Conservation (phyloP, 805 yeast genomes). For the Debaryomyces tyrocola region DNA sequence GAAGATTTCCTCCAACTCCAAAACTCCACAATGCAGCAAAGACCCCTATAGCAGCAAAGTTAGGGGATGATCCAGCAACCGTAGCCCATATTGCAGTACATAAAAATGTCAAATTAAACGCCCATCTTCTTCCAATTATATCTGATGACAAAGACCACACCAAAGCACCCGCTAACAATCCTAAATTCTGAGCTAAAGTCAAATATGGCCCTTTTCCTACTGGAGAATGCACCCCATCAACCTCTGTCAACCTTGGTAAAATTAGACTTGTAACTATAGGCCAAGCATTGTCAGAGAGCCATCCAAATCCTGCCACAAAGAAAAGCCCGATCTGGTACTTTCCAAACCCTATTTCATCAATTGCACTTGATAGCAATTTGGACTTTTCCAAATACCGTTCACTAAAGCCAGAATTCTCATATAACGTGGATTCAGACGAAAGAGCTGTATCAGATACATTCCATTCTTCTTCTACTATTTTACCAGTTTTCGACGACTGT, state of each 20-base stretch:
- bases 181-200: conserved; percentile 47
- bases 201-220: conserved; percentile 31
- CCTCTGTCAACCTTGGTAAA: conserved; percentile 28
- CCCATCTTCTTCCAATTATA: conserved; percentile 30
- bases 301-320: conserved; percentile 59
- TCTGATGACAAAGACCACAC: conserved; percentile 32
- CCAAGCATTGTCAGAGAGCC: conserved; percentile 48
- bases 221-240: conserved; percentile 38
- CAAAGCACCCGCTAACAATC: conserved; percentile 27
- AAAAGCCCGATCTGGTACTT: conserved; percentile 50
- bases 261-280: conserved; percentile 37
- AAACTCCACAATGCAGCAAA: conserved; percentile 27
- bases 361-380: conserved; percentile 22
- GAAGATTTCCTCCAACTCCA: conserved; percentile 34
- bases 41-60: conserved; percentile 27
- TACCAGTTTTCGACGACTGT: neutral
- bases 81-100: conserved; percentile 26
- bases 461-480: neutral
- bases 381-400: conserved; percentile 22
- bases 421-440: conserved; percentile 1
- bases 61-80: conserved; percentile 29
- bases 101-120: conserved; percentile 29
- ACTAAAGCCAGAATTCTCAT: conserved; percentile 9
- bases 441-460: neutral
- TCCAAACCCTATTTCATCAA: conserved; percentile 42